Evolutionary conservation across 1,284 basidiomycete genomes (phyloP).

Genomic region (Austropuccinia psidii): DNA sequence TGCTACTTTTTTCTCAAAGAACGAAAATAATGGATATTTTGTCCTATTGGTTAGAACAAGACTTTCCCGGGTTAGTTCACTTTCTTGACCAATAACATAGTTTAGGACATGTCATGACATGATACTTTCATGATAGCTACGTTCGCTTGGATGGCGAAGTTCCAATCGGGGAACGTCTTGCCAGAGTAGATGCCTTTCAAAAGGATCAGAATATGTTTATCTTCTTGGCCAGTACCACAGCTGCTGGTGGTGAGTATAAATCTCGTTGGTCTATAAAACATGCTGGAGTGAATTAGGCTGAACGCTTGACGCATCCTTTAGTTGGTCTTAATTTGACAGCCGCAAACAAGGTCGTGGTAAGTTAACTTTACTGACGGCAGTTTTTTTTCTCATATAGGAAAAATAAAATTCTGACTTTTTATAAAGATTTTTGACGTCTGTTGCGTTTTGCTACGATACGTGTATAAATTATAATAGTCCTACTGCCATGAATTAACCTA

Average conservation of each 20-base stretch:
- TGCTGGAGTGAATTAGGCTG: not conserved
- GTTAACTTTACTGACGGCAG: not conserved
- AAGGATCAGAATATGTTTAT: conserved; percentile 17
- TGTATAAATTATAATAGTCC: not conserved
- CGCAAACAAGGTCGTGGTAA: conserved; percentile 34
- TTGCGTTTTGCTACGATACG: not conserved
- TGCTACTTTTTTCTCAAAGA: conserved; percentile 23
- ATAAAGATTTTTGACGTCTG: conserved; percentile 25
- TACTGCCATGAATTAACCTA: not conserved
- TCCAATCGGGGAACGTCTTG: conserved; percentile 7
- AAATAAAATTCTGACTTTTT: not conserved
- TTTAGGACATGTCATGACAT: not conserved
- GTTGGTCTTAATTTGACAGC: conserved; percentile 34
- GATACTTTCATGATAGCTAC: not conserved
- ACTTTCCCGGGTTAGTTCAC: conserved; percentile 24
- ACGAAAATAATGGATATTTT: conserved; percentile 36
- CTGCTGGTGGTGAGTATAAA: conserved; percentile 33
- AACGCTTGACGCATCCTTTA: not conserved
- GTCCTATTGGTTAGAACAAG: conserved; percentile 30
- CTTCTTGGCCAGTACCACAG: conserved; percentile 29
- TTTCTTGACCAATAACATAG: not conserved
- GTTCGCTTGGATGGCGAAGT: conserved; percentile 32
- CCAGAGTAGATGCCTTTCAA: conserved; percentile 26
- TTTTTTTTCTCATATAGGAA: not conserved
- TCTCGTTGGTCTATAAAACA: not conserved